Evolutionary conservation across 805 yeast species (phyloP).

Genomic region (Millerago galiae): DNA sequence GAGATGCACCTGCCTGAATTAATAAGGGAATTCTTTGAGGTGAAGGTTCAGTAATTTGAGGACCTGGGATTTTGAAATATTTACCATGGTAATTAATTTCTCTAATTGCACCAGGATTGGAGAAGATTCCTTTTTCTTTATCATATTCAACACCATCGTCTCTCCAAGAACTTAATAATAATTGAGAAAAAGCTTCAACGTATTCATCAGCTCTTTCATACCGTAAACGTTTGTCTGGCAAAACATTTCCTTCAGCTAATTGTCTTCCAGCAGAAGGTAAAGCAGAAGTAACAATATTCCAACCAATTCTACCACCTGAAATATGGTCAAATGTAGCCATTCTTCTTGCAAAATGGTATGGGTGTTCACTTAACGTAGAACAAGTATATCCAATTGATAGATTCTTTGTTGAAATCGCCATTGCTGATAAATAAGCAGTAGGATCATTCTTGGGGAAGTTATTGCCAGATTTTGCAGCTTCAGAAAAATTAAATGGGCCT

Average conservation of each 20-base stretch:
- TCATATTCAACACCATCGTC: slow-evolving; percentile 18
- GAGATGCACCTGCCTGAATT: slow-evolving; percentile 35
- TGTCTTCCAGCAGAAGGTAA: slow-evolving; percentile 33
- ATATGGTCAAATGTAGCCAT: slow-evolving; percentile 35
- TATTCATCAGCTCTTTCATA: slow-evolving; percentile 19
- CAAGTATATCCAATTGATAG: slow-evolving; percentile 31
- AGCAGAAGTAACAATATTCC: slow-evolving; percentile 35
- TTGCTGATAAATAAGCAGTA: slow-evolving; percentile 30
- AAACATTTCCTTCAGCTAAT: slow-evolving; percentile 25
- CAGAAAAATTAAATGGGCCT: slow-evolving; percentile 2
- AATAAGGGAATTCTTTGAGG: slow-evolving; percentile 34
- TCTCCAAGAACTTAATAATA: slow-evolving; percentile 3
- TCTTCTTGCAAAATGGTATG: slow-evolving; percentile 32
- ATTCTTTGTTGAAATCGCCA: slow-evolving; percentile 33
- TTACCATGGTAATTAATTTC: slow-evolving; percentile 31
- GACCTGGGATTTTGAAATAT: slow-evolving; percentile 31
- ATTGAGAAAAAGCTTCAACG: slow-evolving; percentile 1
- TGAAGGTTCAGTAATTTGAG: slow-evolving; percentile 27
- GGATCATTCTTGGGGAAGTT: slow-evolving; percentile 13
- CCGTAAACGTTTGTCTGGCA: slow-evolving; percentile 33
- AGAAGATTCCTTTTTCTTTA: slow-evolving; percentile 20
- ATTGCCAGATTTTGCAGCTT: slow-evolving; percentile 17
- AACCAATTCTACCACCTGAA: slow-evolving; percentile 34
- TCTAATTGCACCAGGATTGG: slow-evolving; percentile 29
- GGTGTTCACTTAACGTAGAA: slow-evolving; percentile 33